Evolutionary conservation across 352 stramenopile genomes (phyloP).

Genomic region (Phytophthora constricta): DNA sequence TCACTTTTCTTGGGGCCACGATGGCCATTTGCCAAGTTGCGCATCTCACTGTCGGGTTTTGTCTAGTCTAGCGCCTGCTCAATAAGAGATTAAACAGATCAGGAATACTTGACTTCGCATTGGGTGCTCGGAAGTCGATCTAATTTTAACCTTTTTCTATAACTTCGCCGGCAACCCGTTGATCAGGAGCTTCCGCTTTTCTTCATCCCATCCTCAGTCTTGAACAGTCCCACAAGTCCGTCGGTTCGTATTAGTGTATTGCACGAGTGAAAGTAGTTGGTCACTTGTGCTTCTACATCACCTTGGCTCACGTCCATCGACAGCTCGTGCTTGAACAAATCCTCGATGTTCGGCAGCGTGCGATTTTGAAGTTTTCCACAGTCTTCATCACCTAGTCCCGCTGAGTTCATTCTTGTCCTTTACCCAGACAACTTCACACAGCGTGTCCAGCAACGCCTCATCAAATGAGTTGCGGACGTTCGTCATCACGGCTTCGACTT

Average conservation of each 20-base stretch:
- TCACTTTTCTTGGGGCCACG: no score
- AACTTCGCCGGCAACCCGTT: neutral
- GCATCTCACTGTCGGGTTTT: no score
- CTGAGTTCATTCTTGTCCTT: slow-evolving; percentile 4
- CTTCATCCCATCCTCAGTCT: neutral
- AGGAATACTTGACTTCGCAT: slow-evolving; percentile 9
- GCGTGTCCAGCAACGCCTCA: slow-evolving; percentile 6
- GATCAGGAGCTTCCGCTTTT: slow-evolving; percentile 14
- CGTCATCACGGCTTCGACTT: slow-evolving; percentile 1
- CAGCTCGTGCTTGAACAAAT: slow-evolving; percentile 7
- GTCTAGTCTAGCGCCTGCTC: slow-evolving; percentile 10
- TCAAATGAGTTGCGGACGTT: slow-evolving; percentile 12
- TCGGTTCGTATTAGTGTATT: slow-evolving; percentile 7
- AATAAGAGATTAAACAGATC: slow-evolving; percentile 4
- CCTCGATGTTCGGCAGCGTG: slow-evolving; percentile 8
- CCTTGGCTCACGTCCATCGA: slow-evolving; percentile 1
- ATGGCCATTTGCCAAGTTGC: no score
- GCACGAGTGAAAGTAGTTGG: slow-evolving; percentile 11
- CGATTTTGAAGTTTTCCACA: slow-evolving; percentile 15
- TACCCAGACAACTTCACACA: slow-evolving; percentile 13
- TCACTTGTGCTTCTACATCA: slow-evolving; percentile 9
- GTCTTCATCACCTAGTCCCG: slow-evolving; percentile 13
- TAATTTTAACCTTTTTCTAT: slow-evolving; percentile 13
- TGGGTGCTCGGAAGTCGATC: slow-evolving; percentile 3
- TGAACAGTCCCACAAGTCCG: slow-evolving; percentile 14